Conservation (phyloP, 257 asterid species). For the Misopates orontium region DNA sequence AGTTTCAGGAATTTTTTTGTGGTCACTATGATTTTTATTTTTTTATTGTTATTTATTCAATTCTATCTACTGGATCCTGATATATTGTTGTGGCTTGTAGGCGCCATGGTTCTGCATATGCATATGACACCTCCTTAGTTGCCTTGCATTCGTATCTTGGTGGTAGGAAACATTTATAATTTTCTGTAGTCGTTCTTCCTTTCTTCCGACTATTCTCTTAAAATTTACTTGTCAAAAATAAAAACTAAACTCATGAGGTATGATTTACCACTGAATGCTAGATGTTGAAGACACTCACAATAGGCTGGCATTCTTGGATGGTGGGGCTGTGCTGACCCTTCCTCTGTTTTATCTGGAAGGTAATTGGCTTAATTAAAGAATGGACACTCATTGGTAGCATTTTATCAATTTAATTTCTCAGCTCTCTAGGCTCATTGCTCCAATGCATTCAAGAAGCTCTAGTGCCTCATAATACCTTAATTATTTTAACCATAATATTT, state of each 20-base stretch:
- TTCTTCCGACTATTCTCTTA: background rate
- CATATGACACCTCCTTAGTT: conserved; percentile 76
- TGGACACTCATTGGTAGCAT: conserved; percentile 3
- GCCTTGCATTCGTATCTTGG: conserved; percentile 92
- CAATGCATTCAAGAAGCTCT: conserved; percentile 6
- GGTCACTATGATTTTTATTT: no score
- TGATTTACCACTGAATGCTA: conserved; percentile 33
- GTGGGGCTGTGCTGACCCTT: conserved; percentile 73
- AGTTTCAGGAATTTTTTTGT: background rate
- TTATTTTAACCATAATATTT: conserved; percentile 8
- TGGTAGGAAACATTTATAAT: conserved; percentile 44
- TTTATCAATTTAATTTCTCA: background rate
- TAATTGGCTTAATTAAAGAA: conserved; percentile 28
- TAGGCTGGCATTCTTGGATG: conserved; percentile 80
- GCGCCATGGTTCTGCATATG: conserved; percentile 41
- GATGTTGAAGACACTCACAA: conserved; percentile 87
- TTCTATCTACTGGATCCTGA: conserved; percentile 21
- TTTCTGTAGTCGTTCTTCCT: background rate
- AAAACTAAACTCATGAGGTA: conserved; percentile 10
- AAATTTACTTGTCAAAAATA: background rate
- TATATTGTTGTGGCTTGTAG: conserved; percentile 33
- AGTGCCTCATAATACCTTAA: background rate
- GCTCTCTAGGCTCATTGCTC: conserved; percentile 13
- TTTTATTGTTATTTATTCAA: background rate
- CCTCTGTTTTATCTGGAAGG: conserved; percentile 84